Evolutionary conservation across 1,284 basidiomycete species (phyloP).

Genomic region (Trichosporon ovoides): DNA sequence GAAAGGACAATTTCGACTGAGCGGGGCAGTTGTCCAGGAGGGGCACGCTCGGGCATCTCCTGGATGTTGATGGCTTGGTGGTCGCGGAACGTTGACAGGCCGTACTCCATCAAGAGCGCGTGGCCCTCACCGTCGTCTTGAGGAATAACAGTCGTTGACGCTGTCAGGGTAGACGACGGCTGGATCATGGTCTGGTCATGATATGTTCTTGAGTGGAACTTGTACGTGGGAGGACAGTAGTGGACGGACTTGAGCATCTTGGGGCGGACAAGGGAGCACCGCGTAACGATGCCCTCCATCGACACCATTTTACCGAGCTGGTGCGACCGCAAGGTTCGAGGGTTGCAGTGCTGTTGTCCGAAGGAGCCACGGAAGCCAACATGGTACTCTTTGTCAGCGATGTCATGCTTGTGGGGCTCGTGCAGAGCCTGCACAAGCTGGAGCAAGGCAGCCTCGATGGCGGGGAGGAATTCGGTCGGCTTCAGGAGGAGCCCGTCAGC

Average conservation of each 20-base stretch:
- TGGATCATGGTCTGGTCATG: constrained; percentile 85
- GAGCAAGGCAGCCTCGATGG: constrained; percentile 79
- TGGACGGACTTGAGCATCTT: constrained; percentile 98
- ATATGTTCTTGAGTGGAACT: constrained; percentile 85
- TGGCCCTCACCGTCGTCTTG: constrained; percentile 87
- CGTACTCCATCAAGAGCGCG: constrained; percentile 85
- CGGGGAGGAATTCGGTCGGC: constrained; percentile 83
- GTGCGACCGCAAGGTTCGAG: constrained; percentile 78
- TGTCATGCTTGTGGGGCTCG: constrained; percentile 76
- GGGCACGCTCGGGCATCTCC: constrained; percentile 98
- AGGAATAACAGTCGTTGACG: constrained; percentile 82
- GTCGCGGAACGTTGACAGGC: constrained; percentile 86
- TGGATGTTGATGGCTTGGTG: constrained; percentile 97
- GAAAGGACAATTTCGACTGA: constrained; percentile 94
- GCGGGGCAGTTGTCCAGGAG: constrained; percentile 91
- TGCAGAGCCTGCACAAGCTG: constrained; percentile 70
- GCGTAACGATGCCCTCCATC: constrained; percentile 95
- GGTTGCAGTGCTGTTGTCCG: constrained; percentile 96
- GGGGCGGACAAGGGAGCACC: constrained; percentile 95
- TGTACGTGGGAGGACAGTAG: constrained; percentile 78
- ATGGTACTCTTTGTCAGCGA: constrained; percentile 67
- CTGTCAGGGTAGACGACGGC: constrained; percentile 51
- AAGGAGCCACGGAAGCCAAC: constrained; percentile 98
- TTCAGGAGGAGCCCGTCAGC: constrained; percentile 70
- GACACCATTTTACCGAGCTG: constrained; percentile 96